Evolutionary conservation across 805 yeast species (phyloP).

Genomic region (Cyberlindnera americana): DNA sequence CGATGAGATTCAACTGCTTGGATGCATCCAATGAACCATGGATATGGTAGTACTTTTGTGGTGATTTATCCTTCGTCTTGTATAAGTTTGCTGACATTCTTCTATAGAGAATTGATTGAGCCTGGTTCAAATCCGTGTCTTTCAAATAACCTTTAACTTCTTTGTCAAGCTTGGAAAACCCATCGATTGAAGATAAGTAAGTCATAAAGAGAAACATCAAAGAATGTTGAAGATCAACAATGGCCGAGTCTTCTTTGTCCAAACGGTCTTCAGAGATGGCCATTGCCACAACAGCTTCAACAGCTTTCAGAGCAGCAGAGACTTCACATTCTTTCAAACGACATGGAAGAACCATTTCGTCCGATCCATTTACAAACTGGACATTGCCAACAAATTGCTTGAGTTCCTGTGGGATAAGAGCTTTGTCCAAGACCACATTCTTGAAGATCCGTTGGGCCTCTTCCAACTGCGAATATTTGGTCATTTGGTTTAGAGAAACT

Average conservation of each 20-base stretch:
- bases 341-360: conserved; percentile 4
- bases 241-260: conserved; percentile 1
- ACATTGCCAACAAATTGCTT: not conserved
- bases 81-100: conserved; percentile 11
- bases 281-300: conserved; percentile 4
- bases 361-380: conserved; percentile 1
- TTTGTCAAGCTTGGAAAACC: conserved; percentile 5
- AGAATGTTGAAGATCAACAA: conserved; percentile 6
- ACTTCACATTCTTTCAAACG: conserved; percentile 6
- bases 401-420: no score
- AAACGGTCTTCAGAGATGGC: conserved; percentile 7
- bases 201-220: conserved; percentile 8
- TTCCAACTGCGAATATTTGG: conserved; percentile 1
- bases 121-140: conserved; percentile 8
- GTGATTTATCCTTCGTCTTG: conserved; percentile 4
- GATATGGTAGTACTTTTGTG: conserved; percentile 6
- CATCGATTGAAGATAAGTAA: conserved; percentile 7
- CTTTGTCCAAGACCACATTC: no score
- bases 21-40: conserved; percentile 11
- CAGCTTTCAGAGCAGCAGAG: conserved; percentile 5
- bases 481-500: no score
- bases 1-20: conserved; percentile 7
- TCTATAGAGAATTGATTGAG: conserved; percentile 9
- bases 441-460: conserved; percentile 2
- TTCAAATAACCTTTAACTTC: conserved; percentile 5